Percentiles rank a stretch among this genome's conserved stretches.
These are phyloP conservation scores for Neurospora discreta DNA, from an alignment of 495 filamentous ascomycete genomes.

Conservation along the genomic window DNA sequence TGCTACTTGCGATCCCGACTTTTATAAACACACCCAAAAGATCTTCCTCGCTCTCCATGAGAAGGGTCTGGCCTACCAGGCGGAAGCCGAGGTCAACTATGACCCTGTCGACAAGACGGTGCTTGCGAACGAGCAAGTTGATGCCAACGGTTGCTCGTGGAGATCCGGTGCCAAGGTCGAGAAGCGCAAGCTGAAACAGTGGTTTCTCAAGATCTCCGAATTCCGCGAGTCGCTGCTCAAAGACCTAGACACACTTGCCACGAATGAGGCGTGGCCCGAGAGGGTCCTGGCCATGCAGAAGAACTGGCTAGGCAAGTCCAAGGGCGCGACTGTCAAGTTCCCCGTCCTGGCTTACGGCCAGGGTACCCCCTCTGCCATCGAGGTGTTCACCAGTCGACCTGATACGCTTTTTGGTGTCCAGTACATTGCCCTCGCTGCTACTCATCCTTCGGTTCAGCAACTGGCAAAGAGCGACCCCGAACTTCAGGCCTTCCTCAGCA, in stretches of 20 bases:
- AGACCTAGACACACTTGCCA: slow-evolving; percentile 54
- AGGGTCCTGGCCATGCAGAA: slow-evolving; percentile 72
- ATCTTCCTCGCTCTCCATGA: slow-evolving; percentile 69
- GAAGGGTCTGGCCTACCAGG: slow-evolving; percentile 64
- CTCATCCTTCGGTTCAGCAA: slow-evolving; percentile 57
- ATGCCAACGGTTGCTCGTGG: slow-evolving; percentile 74
- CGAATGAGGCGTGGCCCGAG: slow-evolving; percentile 64
- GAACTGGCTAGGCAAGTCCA: slow-evolving; percentile 79
- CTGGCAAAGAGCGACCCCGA: slow-evolving; percentile 46
- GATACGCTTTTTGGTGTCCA: slow-evolving; percentile 80
- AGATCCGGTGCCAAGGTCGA: slow-evolving; percentile 79
- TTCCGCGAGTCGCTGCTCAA: slow-evolving; percentile 65
- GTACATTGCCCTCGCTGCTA: slow-evolving; percentile 67
- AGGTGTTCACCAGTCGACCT: slow-evolving; percentile 72
- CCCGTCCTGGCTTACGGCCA: slow-evolving; percentile 33
- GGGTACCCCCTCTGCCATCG: slow-evolving; percentile 35
- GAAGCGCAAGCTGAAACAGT: slow-evolving; percentile 69
- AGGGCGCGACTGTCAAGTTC: slow-evolving; percentile 63
- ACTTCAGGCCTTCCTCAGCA: slow-evolving; percentile 56
- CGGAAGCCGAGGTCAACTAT: slow-evolving; percentile 74
- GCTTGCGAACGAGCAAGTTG: slow-evolving; percentile 84
- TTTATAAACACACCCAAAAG: slow-evolving; percentile 81
- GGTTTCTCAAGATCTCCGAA: slow-evolving; percentile 77
- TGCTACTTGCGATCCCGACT: slow-evolving; percentile 68
- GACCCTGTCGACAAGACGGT: slow-evolving; percentile 86